Conservation (phyloP, 257 asterid species). For the Osmanthus fragrans region DNA sequence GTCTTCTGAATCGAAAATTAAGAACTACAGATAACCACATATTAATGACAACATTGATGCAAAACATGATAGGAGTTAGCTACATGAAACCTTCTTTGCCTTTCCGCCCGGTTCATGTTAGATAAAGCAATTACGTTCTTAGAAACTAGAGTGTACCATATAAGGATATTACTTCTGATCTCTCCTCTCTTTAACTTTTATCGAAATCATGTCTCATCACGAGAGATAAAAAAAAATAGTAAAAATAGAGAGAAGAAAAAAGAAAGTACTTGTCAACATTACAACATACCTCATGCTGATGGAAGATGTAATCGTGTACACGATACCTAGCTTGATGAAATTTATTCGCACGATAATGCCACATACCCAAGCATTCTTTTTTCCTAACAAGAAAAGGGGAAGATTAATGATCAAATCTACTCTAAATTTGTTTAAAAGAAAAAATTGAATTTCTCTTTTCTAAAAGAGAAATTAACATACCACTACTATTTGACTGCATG, state of each 20-base stretch:
- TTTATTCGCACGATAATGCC: conserved; percentile 31
- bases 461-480: background rate
- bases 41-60: background rate
- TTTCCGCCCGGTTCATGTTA: too few species aligned
- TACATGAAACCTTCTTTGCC: too few species aligned
- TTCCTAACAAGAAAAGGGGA: conserved; percentile 26
- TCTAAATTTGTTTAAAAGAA: background rate
- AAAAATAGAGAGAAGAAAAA: too few species aligned
- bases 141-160: too few species aligned
- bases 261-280: too few species aligned
- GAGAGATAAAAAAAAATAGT: too few species aligned
- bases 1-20: too few species aligned
- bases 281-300: conserved; percentile 45
- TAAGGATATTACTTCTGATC: too few species aligned
- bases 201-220: too few species aligned
- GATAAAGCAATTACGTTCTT: too few species aligned
- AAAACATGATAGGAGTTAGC: background rate
- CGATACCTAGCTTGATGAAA: conserved; percentile 28
- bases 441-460: background rate
- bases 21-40: background rate
- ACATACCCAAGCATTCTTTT: conserved; percentile 32
- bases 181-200: too few species aligned
- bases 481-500: background rate
- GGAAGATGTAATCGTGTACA: conserved; percentile 32
- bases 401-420: background rate